Conservation (phyloP, 2,329 filamentous ascomycete genomes). For the Pestalotiopsis sp. region DNA sequence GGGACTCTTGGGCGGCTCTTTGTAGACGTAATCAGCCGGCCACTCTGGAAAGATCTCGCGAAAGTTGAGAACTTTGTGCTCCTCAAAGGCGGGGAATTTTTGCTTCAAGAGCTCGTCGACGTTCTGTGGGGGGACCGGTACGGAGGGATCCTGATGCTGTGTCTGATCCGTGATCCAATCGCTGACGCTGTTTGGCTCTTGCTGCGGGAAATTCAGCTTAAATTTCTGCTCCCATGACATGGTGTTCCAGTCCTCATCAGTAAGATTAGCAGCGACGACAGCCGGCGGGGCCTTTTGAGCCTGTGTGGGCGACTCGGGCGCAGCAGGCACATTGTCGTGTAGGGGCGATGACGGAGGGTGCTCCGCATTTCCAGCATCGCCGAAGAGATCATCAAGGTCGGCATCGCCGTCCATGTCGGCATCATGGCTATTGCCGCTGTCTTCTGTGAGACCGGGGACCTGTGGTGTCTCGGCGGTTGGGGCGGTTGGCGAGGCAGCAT, state of each 20-base stretch:
- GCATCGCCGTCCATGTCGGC: constrained; percentile 44
- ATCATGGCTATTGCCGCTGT: constrained; percentile 60
- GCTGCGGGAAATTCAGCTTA: constrained; percentile 43
- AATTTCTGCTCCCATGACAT: constrained; percentile 38
- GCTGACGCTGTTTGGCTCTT: constrained; percentile 40
- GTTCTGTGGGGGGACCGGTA: constrained; percentile 70
- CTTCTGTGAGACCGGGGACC: constrained; percentile 57
- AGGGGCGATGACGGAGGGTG: constrained; percentile 45
- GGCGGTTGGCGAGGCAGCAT: constrained; percentile 31
- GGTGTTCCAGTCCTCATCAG: constrained; percentile 34
- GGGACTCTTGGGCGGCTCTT: constrained; percentile 74
- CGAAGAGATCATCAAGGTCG: constrained; percentile 64
- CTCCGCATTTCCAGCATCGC: constrained; percentile 49
- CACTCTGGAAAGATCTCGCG: constrained; percentile 82
- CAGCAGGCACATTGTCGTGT: constrained; percentile 22
- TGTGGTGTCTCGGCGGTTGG: constrained; percentile 39
- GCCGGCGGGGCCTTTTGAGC: background rate
- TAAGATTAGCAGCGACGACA: constrained; percentile 20
- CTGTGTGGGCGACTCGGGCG: constrained; percentile 8
- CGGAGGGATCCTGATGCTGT: constrained; percentile 59
- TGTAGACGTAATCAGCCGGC: constrained; percentile 74
- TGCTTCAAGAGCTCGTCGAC: constrained; percentile 75
- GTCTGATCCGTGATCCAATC: constrained; percentile 32
- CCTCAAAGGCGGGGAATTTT: constrained; percentile 79
- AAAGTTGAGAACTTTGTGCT: constrained; percentile 74